Evolutionary conservation across 345 rosid species (phyloP), one percentile per base, ranked within the genome.

Genomic region (Populus pruinosa): DNA sequence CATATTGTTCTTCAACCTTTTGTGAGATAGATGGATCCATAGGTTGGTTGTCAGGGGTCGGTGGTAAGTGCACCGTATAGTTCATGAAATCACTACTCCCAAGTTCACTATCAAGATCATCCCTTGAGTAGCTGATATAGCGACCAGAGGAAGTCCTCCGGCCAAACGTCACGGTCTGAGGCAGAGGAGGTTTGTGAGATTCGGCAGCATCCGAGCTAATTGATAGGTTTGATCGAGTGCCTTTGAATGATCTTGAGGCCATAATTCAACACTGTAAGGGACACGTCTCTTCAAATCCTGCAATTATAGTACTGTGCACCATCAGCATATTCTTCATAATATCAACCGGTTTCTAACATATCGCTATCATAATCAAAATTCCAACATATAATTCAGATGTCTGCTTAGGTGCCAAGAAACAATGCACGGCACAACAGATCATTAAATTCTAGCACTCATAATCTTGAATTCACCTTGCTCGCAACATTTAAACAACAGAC

Each of bases 1-100:
- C 99, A 41, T 95, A 95, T 75, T 95, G 99, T 89, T 95, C 99
- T 82, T 95, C 99, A 13, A 93, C 99, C 87, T 89, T 95, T 78
- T 91, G 98, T 14, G 99, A 91, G 65, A 95, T 90, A 0, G 98
- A 90, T 59, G 93, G 92, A 79, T 95, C 99, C 92, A 90, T 93
- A 7, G 97, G 94, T 77, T 95, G 97, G 84, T 95, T 95, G 79
- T 93, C 99, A 8, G 99, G 99, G 35, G 99, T 95, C 14, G 97
- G 97, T 8, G 99, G 99, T 43, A 95, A 90, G 41, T 91, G 97
- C 18, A 95, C 99, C 2, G 97, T 91, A 67, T 95, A 95, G 86
- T 90, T 91, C 84, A 82, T 89, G 81, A 86, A 93, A 72, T 95
- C 98, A 18, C 67, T 55, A 75, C 88, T 90, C 35, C 97, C 91